Base-by-base conservation (phyloP, 352 stramenopile genomes). In the Pythium folliculosum region DNA sequence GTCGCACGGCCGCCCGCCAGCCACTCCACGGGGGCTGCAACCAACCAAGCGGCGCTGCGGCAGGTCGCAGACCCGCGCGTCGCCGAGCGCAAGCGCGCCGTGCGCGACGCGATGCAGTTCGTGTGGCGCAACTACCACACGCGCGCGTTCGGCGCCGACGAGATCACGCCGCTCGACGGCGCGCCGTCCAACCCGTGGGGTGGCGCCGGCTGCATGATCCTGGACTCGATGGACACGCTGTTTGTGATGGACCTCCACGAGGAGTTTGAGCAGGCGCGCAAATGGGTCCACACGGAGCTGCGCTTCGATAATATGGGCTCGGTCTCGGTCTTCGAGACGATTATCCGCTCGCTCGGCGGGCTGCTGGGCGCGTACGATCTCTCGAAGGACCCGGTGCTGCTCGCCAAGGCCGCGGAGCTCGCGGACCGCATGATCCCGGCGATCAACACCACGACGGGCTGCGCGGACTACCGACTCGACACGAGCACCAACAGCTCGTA, bases 281-380 rank as follows among this genome's bases (percentile, higher is more conserved):
- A 98, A 30, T 98, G 91, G 70, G 85, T 99, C 43, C 75, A 70
- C 2, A 70, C 80, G 21, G 66, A 86, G 38, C 63, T 98, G 0
- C 76, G 97, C 65, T 95, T 98, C 45, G 82, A 77, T 6, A 75
- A 92, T 19, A 69, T 93, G 60, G 82, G 83, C 35, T 71, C 82
- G 19, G 82, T 99, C 5, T 99, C 91, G 30, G 84, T 99, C 22
- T 99, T 99, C 81, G 98, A 99, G 84, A 99, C 97, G 5, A 99
- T 97, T 44, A 99, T 99, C 82, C 93, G 97, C 22, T 91, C 92
- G 68, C 81, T 99, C 8, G 98, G 97, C 21, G 98, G 98, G 12
- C 81, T 99, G 5, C 86, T 99, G 19, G 93, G 92, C 37, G 97
- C 97, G 0, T 99, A 98, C 77, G 90, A 98, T 66, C 71, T 99